Evolutionary conservation across 2,329 filamentous ascomycete genomes (phyloP), one percentile per base, ranked within the genome.

Genomic region (Trichophyton simii): DNA sequence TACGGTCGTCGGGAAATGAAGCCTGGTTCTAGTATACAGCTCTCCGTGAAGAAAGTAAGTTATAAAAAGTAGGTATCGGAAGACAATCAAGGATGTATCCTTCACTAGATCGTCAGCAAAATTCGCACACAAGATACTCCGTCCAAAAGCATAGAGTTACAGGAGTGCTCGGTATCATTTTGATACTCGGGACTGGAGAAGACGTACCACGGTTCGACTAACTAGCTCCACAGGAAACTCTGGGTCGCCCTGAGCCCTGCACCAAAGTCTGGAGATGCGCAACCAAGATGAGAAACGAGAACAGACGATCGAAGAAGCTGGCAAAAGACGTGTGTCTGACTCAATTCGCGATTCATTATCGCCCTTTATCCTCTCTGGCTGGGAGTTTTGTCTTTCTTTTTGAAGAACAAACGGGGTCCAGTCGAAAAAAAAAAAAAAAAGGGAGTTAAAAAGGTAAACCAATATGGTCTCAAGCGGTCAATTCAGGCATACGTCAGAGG

Each of bases 311-410:
- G 28, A 36, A 36, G 28, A 55, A 28, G 50, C 50, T 55, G 50
- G 15, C 31, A 28, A 34, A 55, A 36, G 36, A 42, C 55, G 55
- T 58, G 22, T 42, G 25, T 44, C 22, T n/a, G 55, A 58, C 41
- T 58, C 55, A 44, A 58, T 58, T 58, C 55, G 31, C 22, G 36
- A 58, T 44, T 58, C 55, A 58, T 58, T 42, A 58, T 58, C 41
- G 55, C 41, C 55, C 9, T 18, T 44, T 28, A 20, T 36, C 2
- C 25, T 34, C 13, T 42, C 15, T 25, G 38, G 31, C 34, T 36
- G 22, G 22, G 15, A 22, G 22, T 25, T 31, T 57, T 13, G 18
- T 28, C 22, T 34, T 18, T 28, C n/a, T 3, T 28, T 36, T 11
- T 9, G 11, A 36, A 36, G 7, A 18, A 20, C n/a, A 41, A 22